A percentile compares a stretch with the other conserved stretches of the same genome.
phyloP scores from a whole-genome alignment of 106 monocot species.

The Triglochin maritima region DNA sequence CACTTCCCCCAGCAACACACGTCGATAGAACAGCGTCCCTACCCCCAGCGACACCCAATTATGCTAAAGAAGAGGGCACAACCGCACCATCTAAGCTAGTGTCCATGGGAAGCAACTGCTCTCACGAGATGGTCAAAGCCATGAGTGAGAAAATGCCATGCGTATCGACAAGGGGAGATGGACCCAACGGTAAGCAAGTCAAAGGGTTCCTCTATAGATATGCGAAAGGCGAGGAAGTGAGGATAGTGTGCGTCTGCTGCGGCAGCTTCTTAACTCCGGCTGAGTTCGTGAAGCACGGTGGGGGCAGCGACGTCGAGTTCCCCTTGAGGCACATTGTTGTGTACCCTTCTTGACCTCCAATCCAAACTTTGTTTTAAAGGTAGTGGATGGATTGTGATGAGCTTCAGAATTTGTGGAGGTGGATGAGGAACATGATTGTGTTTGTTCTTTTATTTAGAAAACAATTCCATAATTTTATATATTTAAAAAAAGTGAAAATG shows the following conservation, averaged over 20 bases:
- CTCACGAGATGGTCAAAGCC: neutral
- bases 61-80: neutral
- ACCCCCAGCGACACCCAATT: too few relatives aligned
- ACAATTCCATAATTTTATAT: too few relatives aligned
- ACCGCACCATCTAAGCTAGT: neutral
- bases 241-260: conserved; percentile 24
- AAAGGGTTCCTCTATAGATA: conserved; percentile 22
- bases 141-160: conserved; percentile 23
- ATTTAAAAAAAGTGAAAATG: too few relatives aligned
- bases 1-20: neutral
- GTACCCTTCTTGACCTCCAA: conserved; percentile 6
- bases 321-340: conserved; percentile 24
- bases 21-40: neutral
- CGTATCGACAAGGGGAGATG: conserved; percentile 18
- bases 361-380: neutral
- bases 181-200: conserved; percentile 13
- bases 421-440: too few relatives aligned
- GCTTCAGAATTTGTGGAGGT: neutral
- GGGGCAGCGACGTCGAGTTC: conserved; percentile 17
- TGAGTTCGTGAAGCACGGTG: conserved; percentile 25
- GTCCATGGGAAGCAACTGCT: neutral
- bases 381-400: neutral
- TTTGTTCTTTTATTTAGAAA: too few relatives aligned
- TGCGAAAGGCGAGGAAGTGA: conserved; percentile 22
- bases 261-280: conserved; percentile 19